Evolutionary conservation across 768 basidiomycete species (phyloP).

Genomic region (Termitomyces titanicus): DNA sequence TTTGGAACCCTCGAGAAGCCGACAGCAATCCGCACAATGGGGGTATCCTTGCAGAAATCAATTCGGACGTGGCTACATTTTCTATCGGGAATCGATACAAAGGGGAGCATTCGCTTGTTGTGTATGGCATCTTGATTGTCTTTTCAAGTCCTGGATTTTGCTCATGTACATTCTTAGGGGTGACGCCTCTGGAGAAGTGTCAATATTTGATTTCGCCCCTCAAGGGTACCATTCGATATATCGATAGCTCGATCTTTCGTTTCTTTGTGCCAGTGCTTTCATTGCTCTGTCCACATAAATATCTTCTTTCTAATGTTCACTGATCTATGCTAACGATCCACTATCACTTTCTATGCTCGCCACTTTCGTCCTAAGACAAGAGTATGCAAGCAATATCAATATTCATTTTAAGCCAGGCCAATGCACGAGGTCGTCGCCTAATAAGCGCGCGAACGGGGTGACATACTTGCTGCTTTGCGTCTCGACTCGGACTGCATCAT

Average conservation of each 20-base stretch:
- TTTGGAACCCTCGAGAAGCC: slow-evolving; percentile 59
- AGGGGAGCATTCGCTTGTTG: slow-evolving; percentile 53
- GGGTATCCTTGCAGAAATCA: slow-evolving; percentile 44
- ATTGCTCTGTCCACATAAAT: too few relatives aligned
- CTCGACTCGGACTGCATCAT: too few relatives aligned
- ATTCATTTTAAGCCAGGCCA: too few relatives aligned
- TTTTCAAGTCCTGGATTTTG: neutral
- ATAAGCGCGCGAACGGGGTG: too few relatives aligned
- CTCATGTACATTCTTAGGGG: slow-evolving; percentile 29
- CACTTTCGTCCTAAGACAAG: too few relatives aligned
- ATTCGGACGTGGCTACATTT: slow-evolving; percentile 58
- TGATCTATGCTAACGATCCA: too few relatives aligned
- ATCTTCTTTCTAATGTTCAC: neutral
- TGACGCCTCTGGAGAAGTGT: slow-evolving; percentile 45
- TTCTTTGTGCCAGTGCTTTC: neutral
- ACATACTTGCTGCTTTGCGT: too few relatives aligned
- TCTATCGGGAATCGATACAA: slow-evolving; percentile 50
- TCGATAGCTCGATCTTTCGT: neutral
- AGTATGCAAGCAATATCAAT: too few relatives aligned
- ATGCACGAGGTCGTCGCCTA: too few relatives aligned
- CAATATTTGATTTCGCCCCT: slow-evolving; percentile 32
- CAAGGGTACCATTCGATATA: slow-evolving; percentile 4
- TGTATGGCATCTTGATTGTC: slow-evolving; percentile 38
- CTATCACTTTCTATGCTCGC: too few relatives aligned
- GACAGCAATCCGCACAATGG: slow-evolving; percentile 38